Conservation (phyloP, 2,329 filamentous ascomycete genomes). For the Colletotrichum eleusines region DNA sequence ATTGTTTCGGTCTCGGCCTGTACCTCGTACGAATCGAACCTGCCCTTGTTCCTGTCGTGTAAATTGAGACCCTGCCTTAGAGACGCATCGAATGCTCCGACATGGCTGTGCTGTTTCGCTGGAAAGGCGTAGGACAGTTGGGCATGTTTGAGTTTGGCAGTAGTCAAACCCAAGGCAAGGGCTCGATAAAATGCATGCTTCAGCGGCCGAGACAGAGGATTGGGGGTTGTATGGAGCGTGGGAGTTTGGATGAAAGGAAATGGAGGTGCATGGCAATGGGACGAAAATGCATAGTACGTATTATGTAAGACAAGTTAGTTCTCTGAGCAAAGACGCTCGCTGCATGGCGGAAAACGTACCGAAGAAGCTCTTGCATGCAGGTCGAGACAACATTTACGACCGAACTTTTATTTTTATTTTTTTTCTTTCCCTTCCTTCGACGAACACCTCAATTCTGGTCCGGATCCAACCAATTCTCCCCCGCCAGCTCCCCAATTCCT, state of each 20-base stretch:
- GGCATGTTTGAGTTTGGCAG: not conserved
- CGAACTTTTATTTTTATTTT: not conserved
- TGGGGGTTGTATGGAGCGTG: not conserved
- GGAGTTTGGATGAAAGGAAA: not conserved
- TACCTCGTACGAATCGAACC: not conserved
- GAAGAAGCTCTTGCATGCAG: conserved; percentile 18
- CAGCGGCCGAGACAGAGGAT: not conserved
- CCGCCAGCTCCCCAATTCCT: not conserved
- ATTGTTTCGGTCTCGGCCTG: not conserved
- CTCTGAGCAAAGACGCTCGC: conserved; percentile 4
- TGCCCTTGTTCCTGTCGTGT: not conserved
- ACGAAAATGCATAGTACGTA: not conserved
- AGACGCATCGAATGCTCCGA: not conserved
- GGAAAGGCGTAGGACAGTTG: not conserved
- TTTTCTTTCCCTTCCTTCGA: not conserved
- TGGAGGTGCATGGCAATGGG: not conserved
- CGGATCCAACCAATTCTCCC: no score
- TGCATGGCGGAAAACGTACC: conserved; percentile 25
- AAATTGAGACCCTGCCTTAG: not conserved
- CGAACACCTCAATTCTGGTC: not conserved
- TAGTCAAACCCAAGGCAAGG: not conserved
- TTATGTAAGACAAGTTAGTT: conserved; percentile 19
- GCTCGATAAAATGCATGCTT: no score
- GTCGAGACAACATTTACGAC: conserved; percentile 8
- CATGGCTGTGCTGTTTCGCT: not conserved